These are phyloP conservation scores for Amanita pseudoporphyria DNA, from an alignment of 768 basidiomycete species.

Conservation along the genomic window DNA sequence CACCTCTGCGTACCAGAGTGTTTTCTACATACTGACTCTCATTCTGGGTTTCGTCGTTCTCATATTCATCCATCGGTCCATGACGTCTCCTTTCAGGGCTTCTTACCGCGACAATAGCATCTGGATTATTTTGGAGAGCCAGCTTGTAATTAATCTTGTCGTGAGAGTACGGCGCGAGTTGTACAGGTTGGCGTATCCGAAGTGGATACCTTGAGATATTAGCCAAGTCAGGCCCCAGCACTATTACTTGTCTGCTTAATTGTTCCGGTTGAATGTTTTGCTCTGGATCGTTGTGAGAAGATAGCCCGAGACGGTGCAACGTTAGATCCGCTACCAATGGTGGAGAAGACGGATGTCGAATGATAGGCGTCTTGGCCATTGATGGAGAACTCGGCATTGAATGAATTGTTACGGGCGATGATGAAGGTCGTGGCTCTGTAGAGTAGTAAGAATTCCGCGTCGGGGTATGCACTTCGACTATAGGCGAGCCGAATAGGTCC, in stretches of 20 bases:
- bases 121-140: constrained; percentile 44
- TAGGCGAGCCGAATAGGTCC: not conserved
- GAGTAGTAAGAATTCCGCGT: not conserved
- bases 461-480: too few relatives aligned
- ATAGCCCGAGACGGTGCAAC: not conserved
- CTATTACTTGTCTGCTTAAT: constrained; percentile 2
- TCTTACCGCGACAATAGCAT: constrained; percentile 52
- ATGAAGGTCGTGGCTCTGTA: not conserved
- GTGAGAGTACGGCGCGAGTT: constrained; percentile 52
- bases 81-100: constrained; percentile 24
- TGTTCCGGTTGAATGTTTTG: not conserved
- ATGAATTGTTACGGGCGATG: not conserved
- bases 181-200: constrained; percentile 42
- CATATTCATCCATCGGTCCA: constrained; percentile 20
- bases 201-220: constrained; percentile 38
- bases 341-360: not conserved
- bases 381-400: not conserved
- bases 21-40: constrained; percentile 12
- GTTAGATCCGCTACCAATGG: not conserved
- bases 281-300: not conserved
- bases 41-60: constrained; percentile 21
- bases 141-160: constrained; percentile 45
- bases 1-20: constrained; percentile 8
- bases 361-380: not conserved
- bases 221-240: constrained; percentile 4